Conservation (phyloP, 2,329 filamentous ascomycete species). For the Hirsutella thompsonii region DNA sequence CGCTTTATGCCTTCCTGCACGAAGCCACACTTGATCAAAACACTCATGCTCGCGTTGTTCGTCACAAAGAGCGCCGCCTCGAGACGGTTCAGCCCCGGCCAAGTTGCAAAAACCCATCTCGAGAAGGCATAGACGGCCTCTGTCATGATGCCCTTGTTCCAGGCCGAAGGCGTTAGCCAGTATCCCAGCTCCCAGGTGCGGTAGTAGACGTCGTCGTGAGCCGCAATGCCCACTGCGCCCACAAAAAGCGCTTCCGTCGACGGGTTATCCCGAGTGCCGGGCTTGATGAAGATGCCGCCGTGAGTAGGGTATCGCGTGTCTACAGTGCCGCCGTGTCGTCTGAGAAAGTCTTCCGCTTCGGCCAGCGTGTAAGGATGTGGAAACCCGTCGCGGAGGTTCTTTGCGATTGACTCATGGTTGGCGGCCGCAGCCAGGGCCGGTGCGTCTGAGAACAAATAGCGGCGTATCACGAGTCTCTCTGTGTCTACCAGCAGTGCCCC, state of each 20-base stretch:
- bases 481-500: constrained; percentile 19
- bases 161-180: constrained; percentile 26
- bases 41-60: constrained; percentile 7
- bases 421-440: constrained; percentile 17
- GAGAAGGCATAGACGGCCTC: constrained; percentile 25
- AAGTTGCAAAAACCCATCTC: constrained; percentile 29
- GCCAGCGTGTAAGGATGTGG: constrained; percentile 30
- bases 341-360: constrained; percentile 25
- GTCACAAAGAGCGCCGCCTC: constrained; percentile 17
- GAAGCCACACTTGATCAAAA: constrained; percentile 22
- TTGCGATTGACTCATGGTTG: constrained; percentile 24
- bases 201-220: constrained; percentile 23
- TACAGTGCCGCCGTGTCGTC: constrained; percentile 3
- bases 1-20: constrained; percentile 28
- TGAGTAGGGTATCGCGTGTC: no score
- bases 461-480: constrained; percentile 25
- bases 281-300: constrained; percentile 19
- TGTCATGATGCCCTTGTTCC: constrained; percentile 32
- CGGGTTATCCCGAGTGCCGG: constrained; percentile 12
- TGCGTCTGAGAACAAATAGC: constrained; percentile 25
- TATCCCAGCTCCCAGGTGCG: constrained; percentile 36
- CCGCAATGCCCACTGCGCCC: constrained; percentile 26
- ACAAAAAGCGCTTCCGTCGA: constrained; percentile 13
- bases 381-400: constrained; percentile 29
- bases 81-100: constrained; percentile 20